A percentile compares a stretch with the other conserved stretches of the same genome.
Conservation (phyloP, 1,284 basidiomycete species). For the Leccinum variabile region DNA sequence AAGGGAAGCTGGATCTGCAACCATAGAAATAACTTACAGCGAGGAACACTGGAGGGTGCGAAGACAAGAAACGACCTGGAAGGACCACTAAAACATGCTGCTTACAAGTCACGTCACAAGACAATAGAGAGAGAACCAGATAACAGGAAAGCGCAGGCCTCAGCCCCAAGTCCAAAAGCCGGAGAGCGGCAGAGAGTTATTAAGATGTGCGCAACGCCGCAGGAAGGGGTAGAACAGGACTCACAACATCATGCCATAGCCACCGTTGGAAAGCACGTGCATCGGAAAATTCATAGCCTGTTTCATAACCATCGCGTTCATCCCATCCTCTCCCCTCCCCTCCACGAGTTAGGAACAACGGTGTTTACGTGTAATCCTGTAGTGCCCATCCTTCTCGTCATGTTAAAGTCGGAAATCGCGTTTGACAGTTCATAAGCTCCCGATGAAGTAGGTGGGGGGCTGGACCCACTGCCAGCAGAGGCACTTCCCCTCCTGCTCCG, state of each 20-base stretch:
- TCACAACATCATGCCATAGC: conserved; percentile 46
- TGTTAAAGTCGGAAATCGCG: conserved; percentile 26
- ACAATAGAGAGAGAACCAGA: conserved; percentile 14
- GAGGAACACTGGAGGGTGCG: conserved; percentile 6
- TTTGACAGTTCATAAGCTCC: conserved; percentile 41
- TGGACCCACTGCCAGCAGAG: conserved; percentile 40
- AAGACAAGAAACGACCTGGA: conserved; percentile 7
- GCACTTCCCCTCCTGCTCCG: conserved; percentile 41
- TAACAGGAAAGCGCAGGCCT: conserved; percentile 14
- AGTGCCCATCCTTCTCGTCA: conserved; percentile 29
- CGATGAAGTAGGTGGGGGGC: conserved; percentile 30
- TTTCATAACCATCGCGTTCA: conserved; percentile 39
- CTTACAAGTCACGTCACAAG: conserved; percentile 13
- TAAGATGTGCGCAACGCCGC: conserved; percentile 11
- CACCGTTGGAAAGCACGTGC: conserved; percentile 36
- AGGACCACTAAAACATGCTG: conserved; percentile 12
- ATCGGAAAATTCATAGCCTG: conserved; percentile 36
- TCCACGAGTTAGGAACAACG: conserved; percentile 24
- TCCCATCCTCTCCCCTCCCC: conserved; percentile 35
- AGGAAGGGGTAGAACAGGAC: conserved; percentile 9
- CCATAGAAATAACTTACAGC: conserved; percentile 14
- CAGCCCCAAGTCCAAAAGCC: conserved; percentile 16
- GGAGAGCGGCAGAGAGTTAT: conserved; percentile 8
- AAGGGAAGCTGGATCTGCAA: conserved; percentile 6
- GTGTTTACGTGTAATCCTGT: conserved; percentile 29